These are phyloP conservation scores for Corinectria fuckeliana DNA, from an alignment of 2,329 filamentous ascomycete species.

Conservation along the genomic window DNA sequence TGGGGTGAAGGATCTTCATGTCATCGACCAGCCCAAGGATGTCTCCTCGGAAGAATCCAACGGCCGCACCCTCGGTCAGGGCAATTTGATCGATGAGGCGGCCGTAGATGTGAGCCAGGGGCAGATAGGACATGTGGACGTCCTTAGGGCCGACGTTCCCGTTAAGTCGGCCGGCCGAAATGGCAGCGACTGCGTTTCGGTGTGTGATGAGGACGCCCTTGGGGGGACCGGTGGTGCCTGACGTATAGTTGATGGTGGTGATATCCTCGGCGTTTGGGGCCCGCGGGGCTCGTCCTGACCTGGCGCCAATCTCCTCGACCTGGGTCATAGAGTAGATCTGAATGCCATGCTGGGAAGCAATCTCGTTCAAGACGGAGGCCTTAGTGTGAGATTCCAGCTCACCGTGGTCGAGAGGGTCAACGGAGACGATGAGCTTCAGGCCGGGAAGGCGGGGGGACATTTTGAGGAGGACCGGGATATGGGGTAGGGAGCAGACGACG, in stretches of 20 bases:
- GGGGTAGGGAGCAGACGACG: conserved; percentile 79
- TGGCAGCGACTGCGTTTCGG: conserved; percentile 76
- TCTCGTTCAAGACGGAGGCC: conserved; percentile 73
- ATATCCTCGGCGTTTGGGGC: conserved; percentile 77
- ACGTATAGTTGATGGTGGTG: conserved; percentile 91
- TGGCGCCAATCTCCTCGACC: conserved; percentile 81
- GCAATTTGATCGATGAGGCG: conserved; percentile 80
- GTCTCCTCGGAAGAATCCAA: conserved; percentile 96
- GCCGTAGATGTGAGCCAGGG: conserved; percentile 92
- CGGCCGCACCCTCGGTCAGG: conserved; percentile 72
- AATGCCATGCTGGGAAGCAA: conserved; percentile 78
- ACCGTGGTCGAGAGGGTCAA: conserved; percentile 82
- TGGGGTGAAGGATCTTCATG: conserved; percentile 84
- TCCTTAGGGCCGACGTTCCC: conserved; percentile 60
- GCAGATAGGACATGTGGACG: conserved; percentile 83
- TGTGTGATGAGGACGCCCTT: conserved; percentile 89
- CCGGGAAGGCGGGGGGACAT: conserved; percentile 76
- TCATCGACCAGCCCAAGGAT: conserved; percentile 88
- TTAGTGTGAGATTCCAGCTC: conserved; percentile 83
- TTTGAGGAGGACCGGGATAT: conserved; percentile 83
- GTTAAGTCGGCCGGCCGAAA: conserved; percentile 65
- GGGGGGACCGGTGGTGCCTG: conserved; percentile 81
- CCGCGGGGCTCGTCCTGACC: conserved; percentile 72
- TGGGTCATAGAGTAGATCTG: conserved; percentile 79
- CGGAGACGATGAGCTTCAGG: conserved; percentile 85